These are phyloP conservation scores for Candida cerambycidarum DNA, from an alignment of 805 yeast genomes.

Conservation along the genomic window DNA sequence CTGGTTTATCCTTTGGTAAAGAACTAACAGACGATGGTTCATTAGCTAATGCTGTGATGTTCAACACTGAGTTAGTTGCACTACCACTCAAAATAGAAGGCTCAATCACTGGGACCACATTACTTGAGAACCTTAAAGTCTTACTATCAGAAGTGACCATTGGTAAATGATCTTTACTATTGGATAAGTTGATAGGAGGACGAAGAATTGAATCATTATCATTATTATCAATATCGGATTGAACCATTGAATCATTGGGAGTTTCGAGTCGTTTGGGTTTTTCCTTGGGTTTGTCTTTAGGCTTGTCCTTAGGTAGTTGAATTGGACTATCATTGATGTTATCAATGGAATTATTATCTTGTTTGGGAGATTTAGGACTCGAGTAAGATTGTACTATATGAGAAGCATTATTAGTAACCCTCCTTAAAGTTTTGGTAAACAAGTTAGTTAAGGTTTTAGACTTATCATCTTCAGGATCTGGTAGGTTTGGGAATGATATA, in stretches of 20 bases:
- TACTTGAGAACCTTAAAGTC: conserved; percentile 30
- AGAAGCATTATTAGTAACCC: conserved; percentile 45
- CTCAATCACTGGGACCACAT: conserved; percentile 20
- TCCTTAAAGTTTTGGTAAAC: conserved; percentile 37
- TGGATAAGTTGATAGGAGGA: conserved; percentile 2
- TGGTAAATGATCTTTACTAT: conserved; percentile 3
- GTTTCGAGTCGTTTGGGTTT: conserved; percentile 9
- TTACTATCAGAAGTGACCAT: conserved; percentile 37
- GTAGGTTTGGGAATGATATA: conserved; percentile 43
- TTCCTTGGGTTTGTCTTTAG: conserved; percentile 5
- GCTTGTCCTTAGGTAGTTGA: neutral
- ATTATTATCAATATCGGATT: conserved; percentile 2
- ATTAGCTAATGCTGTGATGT: conserved; percentile 30
- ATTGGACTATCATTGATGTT: conserved; percentile 10
- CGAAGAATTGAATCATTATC: conserved; percentile 1
- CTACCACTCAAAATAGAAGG: conserved; percentile 23
- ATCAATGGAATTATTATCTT: conserved; percentile 10
- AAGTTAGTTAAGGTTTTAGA: conserved; percentile 34
- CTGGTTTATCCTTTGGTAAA: neutral
- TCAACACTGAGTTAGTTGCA: conserved; percentile 34
- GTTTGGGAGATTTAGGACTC: conserved; percentile 13
- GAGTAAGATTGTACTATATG: conserved; percentile 26
- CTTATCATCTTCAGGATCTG: conserved; percentile 40
- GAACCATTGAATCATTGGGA: conserved; percentile 4
- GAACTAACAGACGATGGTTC: neutral